phyloP scores from a whole-genome alignment of 495 filamentous ascomycete species.

The Penicillium chermesinum region DNA sequence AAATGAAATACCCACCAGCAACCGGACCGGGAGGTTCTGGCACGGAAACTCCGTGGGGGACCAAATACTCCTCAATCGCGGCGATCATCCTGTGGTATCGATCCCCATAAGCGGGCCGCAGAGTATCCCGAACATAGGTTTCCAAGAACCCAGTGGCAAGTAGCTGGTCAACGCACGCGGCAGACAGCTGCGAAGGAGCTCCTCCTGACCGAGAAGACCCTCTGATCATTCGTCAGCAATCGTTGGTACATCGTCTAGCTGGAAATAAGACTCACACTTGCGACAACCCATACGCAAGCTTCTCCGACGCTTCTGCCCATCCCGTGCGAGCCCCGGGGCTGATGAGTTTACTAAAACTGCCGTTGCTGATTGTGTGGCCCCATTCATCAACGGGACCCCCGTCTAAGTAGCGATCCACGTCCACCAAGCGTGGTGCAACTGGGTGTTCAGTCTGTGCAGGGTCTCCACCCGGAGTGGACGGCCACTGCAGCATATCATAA shows the following conservation, averaged over 20 bases:
- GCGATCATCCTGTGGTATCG: constrained; percentile 50
- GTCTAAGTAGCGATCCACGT: constrained; percentile 63
- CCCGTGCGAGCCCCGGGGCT: constrained; percentile 74
- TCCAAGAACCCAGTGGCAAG: constrained; percentile 48
- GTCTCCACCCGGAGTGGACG: constrained; percentile 26
- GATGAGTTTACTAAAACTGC: constrained; percentile 79
- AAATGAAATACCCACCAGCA: constrained; percentile 76
- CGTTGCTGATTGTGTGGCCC: constrained; percentile 75
- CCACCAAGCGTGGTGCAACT: constrained; percentile 63
- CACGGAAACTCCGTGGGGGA: constrained; percentile 53
- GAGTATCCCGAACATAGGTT: constrained; percentile 41
- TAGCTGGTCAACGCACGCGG: constrained; percentile 59
- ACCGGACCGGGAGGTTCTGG: constrained; percentile 27
- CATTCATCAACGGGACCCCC: constrained; percentile 53
- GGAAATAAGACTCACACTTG: constrained; percentile 63
- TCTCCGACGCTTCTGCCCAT: constrained; percentile 71
- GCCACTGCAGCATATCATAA: constrained; percentile 83
- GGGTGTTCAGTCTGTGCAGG: constrained; percentile 33
- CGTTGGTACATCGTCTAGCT: too few relatives aligned
- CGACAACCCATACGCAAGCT: constrained; percentile 60
- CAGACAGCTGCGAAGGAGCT: constrained; percentile 65
- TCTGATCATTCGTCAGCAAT: constrained; percentile 31
- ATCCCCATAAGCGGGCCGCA: constrained; percentile 50
- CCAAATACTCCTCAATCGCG: constrained; percentile 52
- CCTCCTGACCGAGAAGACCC: constrained; percentile 70